phyloP scores from a whole-genome alignment of 805 yeast species.

The Cyberlindnera saturnus region DNA sequence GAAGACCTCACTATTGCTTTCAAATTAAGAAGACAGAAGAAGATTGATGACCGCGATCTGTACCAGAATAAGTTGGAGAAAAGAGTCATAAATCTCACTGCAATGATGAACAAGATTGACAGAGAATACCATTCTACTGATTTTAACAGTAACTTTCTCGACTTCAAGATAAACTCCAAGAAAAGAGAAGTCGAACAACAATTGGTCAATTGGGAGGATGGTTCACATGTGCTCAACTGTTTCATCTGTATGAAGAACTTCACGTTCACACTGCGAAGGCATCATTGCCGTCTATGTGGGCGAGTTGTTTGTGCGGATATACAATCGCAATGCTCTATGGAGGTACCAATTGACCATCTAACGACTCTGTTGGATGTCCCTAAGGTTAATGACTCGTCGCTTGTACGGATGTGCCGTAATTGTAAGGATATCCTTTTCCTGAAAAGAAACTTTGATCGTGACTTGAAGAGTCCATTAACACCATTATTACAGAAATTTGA shows the following conservation, averaged over 20 bases:
- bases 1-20: slow-evolving; percentile 44
- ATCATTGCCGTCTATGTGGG: slow-evolving; percentile 92
- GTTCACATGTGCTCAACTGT: slow-evolving; percentile 43
- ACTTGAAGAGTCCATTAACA: slow-evolving; percentile 28
- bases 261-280: slow-evolving; percentile 58
- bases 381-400: slow-evolving; percentile 20
- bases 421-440: slow-evolving; percentile 63
- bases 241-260: slow-evolving; percentile 57
- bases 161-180: slow-evolving; percentile 23
- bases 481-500: slow-evolving; percentile 36
- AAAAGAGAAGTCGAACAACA: slow-evolving; percentile 37
- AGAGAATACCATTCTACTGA: slow-evolving; percentile 16
- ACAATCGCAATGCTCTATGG: slow-evolving; percentile 62
- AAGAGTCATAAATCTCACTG: slow-evolving; percentile 43
- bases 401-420: slow-evolving; percentile 56
- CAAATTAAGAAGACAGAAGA: slow-evolving; percentile 31
- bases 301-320: slow-evolving; percentile 67
- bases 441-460: slow-evolving; percentile 43
- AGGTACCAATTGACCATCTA: slow-evolving; percentile 44
- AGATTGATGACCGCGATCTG: slow-evolving; percentile 44
- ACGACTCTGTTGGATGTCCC: slow-evolving; percentile 15
- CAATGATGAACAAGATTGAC: slow-evolving; percentile 24
- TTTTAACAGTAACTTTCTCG: slow-evolving; percentile 19
- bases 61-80: slow-evolving; percentile 54
- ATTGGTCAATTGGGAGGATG: slow-evolving; percentile 64